Base-by-base conservation (phyloP, 2,329 filamentous ascomycete genomes). In the Domatiomyces globalis region DNA sequence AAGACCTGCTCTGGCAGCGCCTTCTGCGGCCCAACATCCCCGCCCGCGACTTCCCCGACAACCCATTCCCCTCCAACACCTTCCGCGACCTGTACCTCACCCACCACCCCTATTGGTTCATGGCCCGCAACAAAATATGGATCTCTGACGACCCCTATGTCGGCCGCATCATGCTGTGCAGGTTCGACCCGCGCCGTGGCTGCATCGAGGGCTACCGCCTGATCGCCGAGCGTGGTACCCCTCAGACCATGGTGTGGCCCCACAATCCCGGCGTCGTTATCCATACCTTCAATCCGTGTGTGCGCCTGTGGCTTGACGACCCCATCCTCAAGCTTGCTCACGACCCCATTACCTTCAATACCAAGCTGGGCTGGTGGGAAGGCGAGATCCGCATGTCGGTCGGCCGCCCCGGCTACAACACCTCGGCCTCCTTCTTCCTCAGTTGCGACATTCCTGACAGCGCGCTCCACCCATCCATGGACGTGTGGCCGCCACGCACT, bases 81-180 rank as follows among this genome's bases (percentile, higher is more conserved):
- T 95, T 82, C 67, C 79, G 78, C 52, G 75, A 84, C 22, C 76
- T 95, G 2, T 95, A 85, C 64, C 70, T 76, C 43, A 75, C 81
- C 18, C 85, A 92, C 63, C 77, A 92, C 56, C 83, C 84, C 0
- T 80, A 83, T 60, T 95, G 89, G 89, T 95, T 94, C 62, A 72
- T 95, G 1, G 75, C 85, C 0, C 80, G 78, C 49, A 74, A 85
- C 63, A 89, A 85, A 66, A 72, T 95, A 56, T 95, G 89, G 89
- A 90, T 95, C 62, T 78, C 80, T 53, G 87, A 95, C 65, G 75
- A 73, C 1, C 76, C 81, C 27, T 74, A 87, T 46, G 82, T 77
- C 1, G 89, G 89, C 0, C 84, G 84, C 63, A 67, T 95, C 43
- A 74, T 94, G 22, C 63, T 95, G 42, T 75, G 77, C n/a, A 80